Evolutionary conservation across 2,329 filamentous ascomycete genomes (phyloP).

Genomic region (Rutstroemia sp.): DNA sequence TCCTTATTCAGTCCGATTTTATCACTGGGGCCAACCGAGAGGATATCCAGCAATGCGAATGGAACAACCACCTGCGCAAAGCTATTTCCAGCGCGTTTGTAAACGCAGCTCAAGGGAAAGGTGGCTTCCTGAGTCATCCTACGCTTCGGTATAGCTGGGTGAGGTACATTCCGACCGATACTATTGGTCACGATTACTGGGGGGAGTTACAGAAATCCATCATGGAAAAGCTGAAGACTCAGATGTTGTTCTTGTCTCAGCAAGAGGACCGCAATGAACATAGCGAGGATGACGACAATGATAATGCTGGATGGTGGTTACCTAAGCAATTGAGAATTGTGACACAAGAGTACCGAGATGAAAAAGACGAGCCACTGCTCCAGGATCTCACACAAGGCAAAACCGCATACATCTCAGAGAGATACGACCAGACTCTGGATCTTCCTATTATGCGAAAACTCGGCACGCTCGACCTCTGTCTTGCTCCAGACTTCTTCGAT

Average conservation of each 20-base stretch:
- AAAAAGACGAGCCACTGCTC: neutral
- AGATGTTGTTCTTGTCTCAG: too few relatives aligned
- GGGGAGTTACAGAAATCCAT: neutral
- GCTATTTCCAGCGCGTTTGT: conserved; percentile 35
- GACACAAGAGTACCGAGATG: neutral
- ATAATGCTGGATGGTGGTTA: neutral
- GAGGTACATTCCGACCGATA: conserved; percentile 34
- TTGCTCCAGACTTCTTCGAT: neutral
- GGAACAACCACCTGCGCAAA: conserved; percentile 33
- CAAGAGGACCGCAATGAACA: too few relatives aligned
- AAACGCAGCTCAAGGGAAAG: conserved; percentile 26
- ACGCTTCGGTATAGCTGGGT: conserved; percentile 37
- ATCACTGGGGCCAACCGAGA: conserved; percentile 39
- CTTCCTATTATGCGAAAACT: neutral
- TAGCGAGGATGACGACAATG: too few relatives aligned
- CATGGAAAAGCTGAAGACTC: too few relatives aligned
- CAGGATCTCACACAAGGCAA: neutral
- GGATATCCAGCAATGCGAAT: conserved; percentile 30
- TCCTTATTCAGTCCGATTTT: conserved; percentile 44
- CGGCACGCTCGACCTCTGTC: neutral
- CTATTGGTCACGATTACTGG: neutral
- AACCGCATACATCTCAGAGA: neutral
- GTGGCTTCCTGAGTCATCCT: conserved; percentile 32
- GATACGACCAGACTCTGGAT: neutral
- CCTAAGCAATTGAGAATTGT: neutral